Conservation (phyloP, 805 yeast genomes). For the Zygosaccharomyces bailii region DNA sequence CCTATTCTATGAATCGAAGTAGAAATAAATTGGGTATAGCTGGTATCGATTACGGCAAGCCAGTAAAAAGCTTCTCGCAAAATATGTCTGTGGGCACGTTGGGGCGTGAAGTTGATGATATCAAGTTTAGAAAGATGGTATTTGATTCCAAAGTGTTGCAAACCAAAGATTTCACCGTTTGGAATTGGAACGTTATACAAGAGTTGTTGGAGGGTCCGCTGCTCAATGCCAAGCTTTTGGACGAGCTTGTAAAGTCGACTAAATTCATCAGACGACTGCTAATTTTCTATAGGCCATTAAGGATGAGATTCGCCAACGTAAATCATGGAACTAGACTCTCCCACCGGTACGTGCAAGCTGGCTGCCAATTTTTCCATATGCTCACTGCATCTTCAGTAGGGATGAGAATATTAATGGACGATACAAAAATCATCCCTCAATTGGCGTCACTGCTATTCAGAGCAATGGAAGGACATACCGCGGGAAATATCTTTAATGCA, state of each 20-base stretch:
- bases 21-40: conserved; percentile 38
- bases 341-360: conserved; percentile 61
- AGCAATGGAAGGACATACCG: conserved; percentile 34
- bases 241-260: conserved; percentile 72
- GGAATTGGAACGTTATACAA: conserved; percentile 82
- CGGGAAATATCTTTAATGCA: conserved; percentile 70
- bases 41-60: conserved; percentile 24
- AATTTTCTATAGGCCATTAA: conserved; percentile 89
- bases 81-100: conserved; percentile 25
- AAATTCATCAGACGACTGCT: conserved; percentile 80
- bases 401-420: conserved; percentile 57
- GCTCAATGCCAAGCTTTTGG: conserved; percentile 64
- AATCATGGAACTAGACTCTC: conserved; percentile 47
- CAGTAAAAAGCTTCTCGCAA: conserved; percentile 25
- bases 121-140: conserved; percentile 62
- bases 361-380: conserved; percentile 68
- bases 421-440: conserved; percentile 74
- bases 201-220: conserved; percentile 82
- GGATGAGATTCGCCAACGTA: conserved; percentile 66
- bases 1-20: conserved; percentile 40
- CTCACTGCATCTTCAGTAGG: conserved; percentile 65
- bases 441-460: conserved; percentile 75
- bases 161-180: conserved; percentile 72
- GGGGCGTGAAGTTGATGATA: conserved; percentile 51
- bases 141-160: conserved; percentile 66